phyloP scores from a whole-genome alignment of 306 rosid species.

The Pterocarpus macrocarpus region DNA sequence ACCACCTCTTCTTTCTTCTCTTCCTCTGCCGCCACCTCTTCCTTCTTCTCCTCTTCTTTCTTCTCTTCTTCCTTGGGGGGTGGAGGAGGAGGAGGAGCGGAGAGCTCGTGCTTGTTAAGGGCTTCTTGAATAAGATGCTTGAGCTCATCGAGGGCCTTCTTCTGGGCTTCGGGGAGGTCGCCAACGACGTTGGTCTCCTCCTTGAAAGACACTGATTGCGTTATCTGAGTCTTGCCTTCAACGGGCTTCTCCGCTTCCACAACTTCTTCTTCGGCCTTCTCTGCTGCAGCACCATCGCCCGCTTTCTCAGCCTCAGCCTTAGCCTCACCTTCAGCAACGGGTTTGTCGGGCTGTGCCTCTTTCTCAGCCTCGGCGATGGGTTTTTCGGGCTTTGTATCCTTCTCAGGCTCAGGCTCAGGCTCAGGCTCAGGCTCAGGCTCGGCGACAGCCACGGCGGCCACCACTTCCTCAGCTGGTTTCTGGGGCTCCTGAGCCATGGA shows the following conservation, averaged over 20 bases:
- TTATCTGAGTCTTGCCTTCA: constrained; percentile 41
- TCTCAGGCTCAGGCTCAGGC: neutral
- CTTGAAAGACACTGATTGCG: constrained; percentile 91
- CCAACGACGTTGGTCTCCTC: constrained; percentile 83
- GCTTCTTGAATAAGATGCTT: constrained; percentile 78
- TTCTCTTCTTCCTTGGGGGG: constrained; percentile 22
- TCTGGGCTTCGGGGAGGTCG: constrained; percentile 84
- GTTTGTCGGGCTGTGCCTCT: neutral
- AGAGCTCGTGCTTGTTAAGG: constrained; percentile 73
- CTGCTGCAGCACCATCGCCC: neutral
- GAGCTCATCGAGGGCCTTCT: constrained; percentile 84
- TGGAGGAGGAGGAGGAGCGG: constrained; percentile 57
- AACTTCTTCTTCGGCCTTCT: constrained; percentile 38
- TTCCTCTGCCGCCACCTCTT: neutral
- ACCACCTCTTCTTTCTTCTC: constrained; percentile 12
- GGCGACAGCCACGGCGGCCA: neutral
- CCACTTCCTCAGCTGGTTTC: constrained; percentile 58
- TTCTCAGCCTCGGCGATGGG: neutral
- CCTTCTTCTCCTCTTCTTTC: constrained; percentile 26
- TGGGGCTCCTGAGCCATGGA: constrained; percentile 80
- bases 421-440: neutral
- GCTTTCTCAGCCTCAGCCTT: neutral
- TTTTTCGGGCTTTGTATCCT: neutral
- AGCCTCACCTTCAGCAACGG: neutral
- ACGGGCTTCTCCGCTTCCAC: constrained; percentile 49